These are phyloP conservation scores for Neobulgaria alba DNA, from an alignment of 2,329 filamentous ascomycete genomes.

Conservation along the genomic window DNA sequence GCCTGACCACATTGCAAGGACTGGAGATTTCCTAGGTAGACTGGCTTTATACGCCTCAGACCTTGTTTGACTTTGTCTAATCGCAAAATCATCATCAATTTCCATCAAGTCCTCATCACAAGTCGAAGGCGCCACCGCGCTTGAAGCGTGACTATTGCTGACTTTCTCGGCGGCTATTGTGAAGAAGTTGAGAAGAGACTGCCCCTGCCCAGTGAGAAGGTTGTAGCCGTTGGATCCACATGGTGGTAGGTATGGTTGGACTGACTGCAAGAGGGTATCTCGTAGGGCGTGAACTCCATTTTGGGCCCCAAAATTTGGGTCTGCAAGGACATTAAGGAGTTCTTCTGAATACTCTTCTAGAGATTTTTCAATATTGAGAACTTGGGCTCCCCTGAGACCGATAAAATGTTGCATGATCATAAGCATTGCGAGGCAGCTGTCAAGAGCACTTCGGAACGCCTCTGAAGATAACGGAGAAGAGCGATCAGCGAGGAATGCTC, in stretches of 20 bases:
- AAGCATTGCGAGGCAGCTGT: constrained; percentile 22
- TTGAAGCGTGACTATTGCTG: constrained; percentile 8
- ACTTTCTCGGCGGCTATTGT: constrained; percentile 16
- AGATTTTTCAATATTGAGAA: constrained; percentile 13
- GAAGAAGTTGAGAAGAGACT: constrained; percentile 22
- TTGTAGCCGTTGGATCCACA: constrained; percentile 13
- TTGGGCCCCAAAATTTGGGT: constrained; percentile 9
- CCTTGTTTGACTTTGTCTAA: constrained; percentile 44
- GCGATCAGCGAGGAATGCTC: constrained; percentile 15
- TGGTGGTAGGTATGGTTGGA: constrained; percentile 25
- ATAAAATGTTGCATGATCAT: constrained; percentile 20
- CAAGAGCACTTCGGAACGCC: constrained; percentile 21
- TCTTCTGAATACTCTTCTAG: constrained; percentile 13
- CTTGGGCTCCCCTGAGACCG: constrained; percentile 11
- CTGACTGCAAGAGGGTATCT: constrained; percentile 21
- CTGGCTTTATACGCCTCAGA: constrained; percentile 27
- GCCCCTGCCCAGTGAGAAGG: constrained; percentile 12
- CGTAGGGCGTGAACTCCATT: constrained; percentile 13
- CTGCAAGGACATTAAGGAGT: constrained; percentile 16
- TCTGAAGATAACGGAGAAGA: constrained; percentile 21
- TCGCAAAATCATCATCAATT: constrained; percentile 55
- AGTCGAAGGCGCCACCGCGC: constrained; percentile 19
- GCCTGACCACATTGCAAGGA: constrained; percentile 18
- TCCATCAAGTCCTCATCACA: constrained; percentile 51
- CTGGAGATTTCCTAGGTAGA: constrained; percentile 35